Evolutionary conservation across 371 early-diverging fungal genomes (phyloP).

Genomic region (Blakeslea trispora): DNA sequence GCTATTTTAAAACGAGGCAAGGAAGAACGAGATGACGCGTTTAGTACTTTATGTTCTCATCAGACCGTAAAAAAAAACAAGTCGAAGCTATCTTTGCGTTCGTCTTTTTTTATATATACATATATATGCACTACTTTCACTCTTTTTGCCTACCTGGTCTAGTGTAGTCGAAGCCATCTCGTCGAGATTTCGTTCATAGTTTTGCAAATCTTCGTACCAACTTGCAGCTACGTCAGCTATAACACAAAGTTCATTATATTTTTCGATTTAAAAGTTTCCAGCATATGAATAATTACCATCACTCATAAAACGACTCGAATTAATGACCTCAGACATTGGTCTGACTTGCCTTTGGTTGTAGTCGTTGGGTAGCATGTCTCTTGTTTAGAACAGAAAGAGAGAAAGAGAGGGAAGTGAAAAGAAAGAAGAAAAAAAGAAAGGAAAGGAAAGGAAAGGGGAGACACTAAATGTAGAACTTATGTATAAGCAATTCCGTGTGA

Average conservation of each 20-base stretch:
- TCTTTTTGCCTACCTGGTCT: constrained; percentile 55
- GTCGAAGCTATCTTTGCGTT: too few relatives aligned
- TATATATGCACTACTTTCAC: too few relatives aligned
- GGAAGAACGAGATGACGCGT: neutral
- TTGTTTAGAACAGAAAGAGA: neutral
- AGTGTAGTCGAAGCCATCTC: constrained; percentile 90
- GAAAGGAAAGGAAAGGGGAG: neutral
- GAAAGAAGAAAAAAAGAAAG: neutral
- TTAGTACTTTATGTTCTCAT: neutral
- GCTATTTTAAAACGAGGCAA: constrained; percentile 36
- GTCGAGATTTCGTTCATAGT: constrained; percentile 91
- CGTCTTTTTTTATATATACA: too few relatives aligned
- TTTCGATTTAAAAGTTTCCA: neutral
- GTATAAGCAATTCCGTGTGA: neutral
- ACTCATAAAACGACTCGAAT: neutral
- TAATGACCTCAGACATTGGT: neutral
- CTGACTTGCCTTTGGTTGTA: neutral
- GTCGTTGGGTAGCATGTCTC: neutral
- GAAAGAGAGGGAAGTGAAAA: neutral
- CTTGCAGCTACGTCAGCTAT: constrained; percentile 34
- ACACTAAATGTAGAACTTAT: neutral
- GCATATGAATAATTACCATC: neutral
- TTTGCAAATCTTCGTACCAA: constrained; percentile 89
- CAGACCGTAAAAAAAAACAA: too few relatives aligned
- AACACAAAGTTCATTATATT: neutral